Evolutionary conservation across 768 basidiomycete genomes (phyloP), one percentile per base, ranked within the genome.

Genomic region (Lentinus tigrinus): DNA sequence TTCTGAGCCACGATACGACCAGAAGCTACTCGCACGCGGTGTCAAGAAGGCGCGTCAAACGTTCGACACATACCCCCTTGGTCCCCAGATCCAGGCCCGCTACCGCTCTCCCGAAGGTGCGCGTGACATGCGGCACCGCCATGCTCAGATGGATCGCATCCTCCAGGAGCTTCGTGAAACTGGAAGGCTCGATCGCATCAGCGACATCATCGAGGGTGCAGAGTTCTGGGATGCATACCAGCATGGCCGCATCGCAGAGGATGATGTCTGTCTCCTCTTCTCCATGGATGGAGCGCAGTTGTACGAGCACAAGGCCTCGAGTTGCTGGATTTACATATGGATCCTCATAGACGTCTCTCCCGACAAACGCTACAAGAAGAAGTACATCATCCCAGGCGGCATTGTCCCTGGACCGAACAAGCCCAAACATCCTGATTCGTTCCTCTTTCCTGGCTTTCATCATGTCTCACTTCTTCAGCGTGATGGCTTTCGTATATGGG

Each of bases 61-160:
- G 23, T 74, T 75, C 31, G 56, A 55, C 9, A 81, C 77, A 0
- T 73, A 80, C 27, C 76, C 71, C 0, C 37, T 80, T 14, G 77
- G 77, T 5, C 78, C 77, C 0, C 77, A 78, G 40, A 56, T 81
- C 0, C 79, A 81, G 51, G 76, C 79, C 0, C 62, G 73, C 1
- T 65, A 71, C 9, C 14, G 57, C 67, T 0, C 62, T 55, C 14
- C 55, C 39, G 0, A 42, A n/a, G 49, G 44, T 27, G 55, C 50
- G 4, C 0, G 24, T 3, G 39, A 38, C n/a, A 52, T 52, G 54
- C 50, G 51, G 21, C 47, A 62, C 44, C 44, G 40, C 5, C 37
- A 36, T 31, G 7, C 7, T 31, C 3, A 11, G 7, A 1, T 6
- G 37, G 2, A 9, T 6, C 24, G 27, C n/a, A n/a, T n/a, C n/a